Evolutionary conservation across 768 basidiomycete genomes (phyloP).

Genomic region (Boletellus ananas): DNA sequence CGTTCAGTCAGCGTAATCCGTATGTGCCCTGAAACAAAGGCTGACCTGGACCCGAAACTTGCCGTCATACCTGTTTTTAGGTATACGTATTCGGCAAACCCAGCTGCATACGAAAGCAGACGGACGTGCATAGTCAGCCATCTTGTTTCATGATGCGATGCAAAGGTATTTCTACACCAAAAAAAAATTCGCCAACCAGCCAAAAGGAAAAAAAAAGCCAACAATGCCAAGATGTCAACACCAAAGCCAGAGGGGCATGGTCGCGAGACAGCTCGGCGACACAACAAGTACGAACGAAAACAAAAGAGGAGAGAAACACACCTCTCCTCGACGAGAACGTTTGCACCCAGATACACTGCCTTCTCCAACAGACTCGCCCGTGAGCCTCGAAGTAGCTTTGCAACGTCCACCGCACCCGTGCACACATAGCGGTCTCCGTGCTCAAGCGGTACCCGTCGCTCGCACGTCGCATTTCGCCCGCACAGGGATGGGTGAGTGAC

Average conservation of each 20-base stretch:
- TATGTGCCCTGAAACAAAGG: neutral
- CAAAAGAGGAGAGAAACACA: constrained; percentile 34
- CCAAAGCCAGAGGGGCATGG: neutral
- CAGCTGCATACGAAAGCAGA: constrained; percentile 41
- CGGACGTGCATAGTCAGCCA: constrained; percentile 1
- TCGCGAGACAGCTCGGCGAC: neutral
- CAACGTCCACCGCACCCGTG: constrained; percentile 57
- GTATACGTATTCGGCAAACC: constrained; percentile 56
- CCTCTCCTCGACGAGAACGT: constrained; percentile 67
- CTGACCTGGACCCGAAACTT: constrained; percentile 61
- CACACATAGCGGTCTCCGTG: constrained; percentile 52
- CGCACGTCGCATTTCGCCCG: constrained; percentile 25
- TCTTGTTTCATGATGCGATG: neutral
- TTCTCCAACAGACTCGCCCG: constrained; percentile 48
- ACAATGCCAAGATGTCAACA: neutral
- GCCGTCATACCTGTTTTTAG: constrained; percentile 46
- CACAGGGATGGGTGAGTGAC: constrained; percentile 35
- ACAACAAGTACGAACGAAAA: neutral
- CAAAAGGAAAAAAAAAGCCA: neutral
- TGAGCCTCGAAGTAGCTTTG: constrained; percentile 53
- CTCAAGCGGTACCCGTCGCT: constrained; percentile 30
- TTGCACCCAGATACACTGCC: constrained; percentile 48
- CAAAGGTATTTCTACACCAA: no score
- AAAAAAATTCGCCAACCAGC: no score
- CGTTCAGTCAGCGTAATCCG: constrained; percentile 1